phyloP scores from a whole-genome alignment of 306 rosid species.

The Lathyrus tuberosus region DNA sequence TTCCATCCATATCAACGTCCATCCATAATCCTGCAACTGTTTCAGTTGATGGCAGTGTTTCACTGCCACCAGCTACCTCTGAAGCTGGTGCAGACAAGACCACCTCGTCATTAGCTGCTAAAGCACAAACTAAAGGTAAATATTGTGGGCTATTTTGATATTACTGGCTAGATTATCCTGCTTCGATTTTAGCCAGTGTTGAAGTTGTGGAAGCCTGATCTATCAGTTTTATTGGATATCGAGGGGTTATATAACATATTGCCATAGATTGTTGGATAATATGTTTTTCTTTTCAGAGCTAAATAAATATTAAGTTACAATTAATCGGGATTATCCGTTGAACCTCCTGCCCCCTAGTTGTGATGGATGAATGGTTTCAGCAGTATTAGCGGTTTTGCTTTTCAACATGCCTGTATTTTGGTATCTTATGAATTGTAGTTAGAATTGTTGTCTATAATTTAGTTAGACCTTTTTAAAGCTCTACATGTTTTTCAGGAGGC shows the following conservation, averaged over 20 bases:
- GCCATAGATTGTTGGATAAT: slow-evolving; percentile 14
- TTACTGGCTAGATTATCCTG: slow-evolving; percentile 25
- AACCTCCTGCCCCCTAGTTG: background rate
- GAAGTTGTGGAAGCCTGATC: slow-evolving; percentile 10
- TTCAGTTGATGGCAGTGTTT: slow-evolving; percentile 47
- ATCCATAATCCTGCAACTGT: slow-evolving; percentile 55
- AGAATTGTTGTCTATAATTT: background rate
- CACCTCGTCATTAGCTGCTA: slow-evolving; percentile 55
- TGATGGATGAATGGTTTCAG: background rate
- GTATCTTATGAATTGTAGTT: background rate
- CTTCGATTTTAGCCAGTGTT: slow-evolving; percentile 27
- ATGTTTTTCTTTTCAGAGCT: background rate
- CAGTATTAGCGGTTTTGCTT: background rate
- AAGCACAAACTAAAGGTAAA: slow-evolving; percentile 81
- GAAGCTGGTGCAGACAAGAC: slow-evolving; percentile 44
- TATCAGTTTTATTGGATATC: slow-evolving; percentile 5
- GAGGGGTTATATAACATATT: slow-evolving; percentile 3
- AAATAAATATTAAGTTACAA: background rate
- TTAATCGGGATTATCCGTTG: slow-evolving; percentile 36
- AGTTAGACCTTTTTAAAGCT: background rate
- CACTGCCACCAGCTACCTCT: slow-evolving; percentile 45
- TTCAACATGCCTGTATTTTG: slow-evolving; percentile 23
- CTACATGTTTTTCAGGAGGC: background rate
- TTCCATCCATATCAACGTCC: slow-evolving; percentile 54
- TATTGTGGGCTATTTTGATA: slow-evolving; percentile 17